Evolutionary conservation across 345 rosid species (phyloP).

Genomic region (Theobroma cacao): DNA sequence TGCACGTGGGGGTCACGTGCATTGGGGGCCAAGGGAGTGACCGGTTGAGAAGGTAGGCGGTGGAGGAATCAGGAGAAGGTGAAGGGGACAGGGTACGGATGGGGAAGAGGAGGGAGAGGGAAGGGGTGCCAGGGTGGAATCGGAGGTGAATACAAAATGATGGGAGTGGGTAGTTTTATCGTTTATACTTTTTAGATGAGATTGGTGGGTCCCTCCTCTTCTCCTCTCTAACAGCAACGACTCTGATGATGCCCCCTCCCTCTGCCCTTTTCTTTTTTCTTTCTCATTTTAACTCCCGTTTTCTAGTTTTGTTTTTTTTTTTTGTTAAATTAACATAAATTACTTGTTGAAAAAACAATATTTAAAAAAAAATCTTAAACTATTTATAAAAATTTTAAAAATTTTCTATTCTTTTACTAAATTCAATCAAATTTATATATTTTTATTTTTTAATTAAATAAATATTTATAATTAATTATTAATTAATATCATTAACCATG

Average conservation of each 20-base stretch:
- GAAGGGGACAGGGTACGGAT: constrained; percentile 37
- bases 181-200: constrained; percentile 27
- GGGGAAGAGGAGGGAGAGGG: constrained; percentile 45
- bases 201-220: constrained; percentile 15
- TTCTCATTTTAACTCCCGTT: no score
- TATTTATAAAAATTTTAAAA: no score
- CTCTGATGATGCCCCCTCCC: constrained; percentile 22
- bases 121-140: constrained; percentile 45
- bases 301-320: neutral
- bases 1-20: constrained; percentile 20
- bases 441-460: no score
- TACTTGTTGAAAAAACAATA: no score
- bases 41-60: constrained; percentile 37
- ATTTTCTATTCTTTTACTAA: no score
- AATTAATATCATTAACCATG: no score
- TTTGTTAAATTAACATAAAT: no score
- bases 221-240: constrained; percentile 23
- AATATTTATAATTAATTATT: no score
- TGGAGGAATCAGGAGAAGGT: constrained; percentile 37
- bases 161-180: constrained; percentile 47
- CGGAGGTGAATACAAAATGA: constrained; percentile 30
- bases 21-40: neutral
- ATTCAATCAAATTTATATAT: no score
- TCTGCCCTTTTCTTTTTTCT: neutral
- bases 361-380: no score